These are phyloP conservation scores for Madurella fahalii DNA, from an alignment of 2,329 filamentous ascomycete genomes.

Conservation along the genomic window DNA sequence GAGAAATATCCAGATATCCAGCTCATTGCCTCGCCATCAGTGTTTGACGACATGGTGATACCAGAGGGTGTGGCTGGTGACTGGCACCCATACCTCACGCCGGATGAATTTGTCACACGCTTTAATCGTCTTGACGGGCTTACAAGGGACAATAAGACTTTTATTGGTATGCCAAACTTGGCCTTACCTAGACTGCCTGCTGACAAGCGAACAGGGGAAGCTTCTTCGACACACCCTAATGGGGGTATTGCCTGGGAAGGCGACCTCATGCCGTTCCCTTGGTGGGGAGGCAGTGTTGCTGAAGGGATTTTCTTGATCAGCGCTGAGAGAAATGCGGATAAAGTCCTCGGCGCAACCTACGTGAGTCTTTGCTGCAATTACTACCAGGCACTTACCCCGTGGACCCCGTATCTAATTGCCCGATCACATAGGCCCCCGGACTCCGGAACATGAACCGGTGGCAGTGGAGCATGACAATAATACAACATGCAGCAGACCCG, in stretches of 20 bases:
- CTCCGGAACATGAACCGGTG: conserved; percentile 48
- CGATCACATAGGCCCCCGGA: conserved; percentile 36
- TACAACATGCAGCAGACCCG: conserved; percentile 47
- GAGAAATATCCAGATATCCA: conserved; percentile 27
- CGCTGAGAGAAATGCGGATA: conserved; percentile 61
- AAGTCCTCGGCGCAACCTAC: conserved; percentile 51
- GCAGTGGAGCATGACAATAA: conserved; percentile 49
- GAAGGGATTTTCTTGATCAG: conserved; percentile 64
- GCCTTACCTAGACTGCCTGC: neutral
- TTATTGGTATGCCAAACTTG: conserved; percentile 16
- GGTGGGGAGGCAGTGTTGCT: conserved; percentile 58
- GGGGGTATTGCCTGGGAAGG: conserved; percentile 46
- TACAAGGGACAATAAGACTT: conserved; percentile 18
- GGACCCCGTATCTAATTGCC: too few relatives aligned
- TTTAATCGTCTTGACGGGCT: conserved; percentile 44
- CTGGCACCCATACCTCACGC: conserved; percentile 41
- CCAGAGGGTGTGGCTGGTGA: conserved; percentile 23
- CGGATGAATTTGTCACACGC: conserved; percentile 45
- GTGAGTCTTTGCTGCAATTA: conserved; percentile 21
- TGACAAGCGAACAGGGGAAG: conserved; percentile 38
- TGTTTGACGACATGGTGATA: conserved; percentile 24
- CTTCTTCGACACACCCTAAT: conserved; percentile 49
- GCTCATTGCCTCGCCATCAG: conserved; percentile 33
- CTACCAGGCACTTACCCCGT: too few relatives aligned
- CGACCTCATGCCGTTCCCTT: conserved; percentile 45